Base-by-base conservation (phyloP, 2,329 filamentous ascomycete species). In the Aspergillus novofumigatus region DNA sequence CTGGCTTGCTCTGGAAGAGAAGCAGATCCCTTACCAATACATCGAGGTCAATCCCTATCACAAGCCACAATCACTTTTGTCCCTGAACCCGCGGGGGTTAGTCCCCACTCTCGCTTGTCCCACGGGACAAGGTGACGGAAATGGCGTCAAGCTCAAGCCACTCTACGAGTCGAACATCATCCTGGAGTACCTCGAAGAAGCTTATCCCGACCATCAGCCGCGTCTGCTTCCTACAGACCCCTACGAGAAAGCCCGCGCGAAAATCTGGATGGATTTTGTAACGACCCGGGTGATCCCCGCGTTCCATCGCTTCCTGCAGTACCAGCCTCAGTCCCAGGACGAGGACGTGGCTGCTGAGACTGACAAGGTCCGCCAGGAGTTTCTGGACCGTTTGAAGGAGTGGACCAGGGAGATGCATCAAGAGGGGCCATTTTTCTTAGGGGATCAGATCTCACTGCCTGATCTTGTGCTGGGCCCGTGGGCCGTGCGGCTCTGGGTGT, bases 1-100 rank as follows among this genome's bases (percentile, higher is more conserved):
- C 14, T 91, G 89, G 86, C 86, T 91, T 59, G 83, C 86, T 1
- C 80, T 92, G 10, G 82, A 86, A 66, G 89, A 92, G 70, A 92
- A 92, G 71, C 74, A 79, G 2, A 87, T 91, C 29, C 82, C 84
- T 17, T 87, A 92, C 69, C 86, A 92, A 74, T 91, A 90, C 70
- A 79, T 89, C 61, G 87, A 90, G 77, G 86, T 91, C 58, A 91
- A 92, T 71, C 89, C 89, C 0, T 92, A 92, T 77, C 78, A 86
- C 71, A 92, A 92, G 67, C 85, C 84, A 0, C 73, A 82, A 3
- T 85, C 82, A 1, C 86, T 92, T 28, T 78, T 92, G 23, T 79
- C 81, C 8, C 78, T 92, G 60, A 93, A 93, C 67, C 89, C 89
- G 0, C 83, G 88, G 11, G 89, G 89, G 1, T 79, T 92, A 1